Base-by-base conservation (phyloP, 2,329 filamentous ascomycete species). In the Thelonectria blattea region DNA sequence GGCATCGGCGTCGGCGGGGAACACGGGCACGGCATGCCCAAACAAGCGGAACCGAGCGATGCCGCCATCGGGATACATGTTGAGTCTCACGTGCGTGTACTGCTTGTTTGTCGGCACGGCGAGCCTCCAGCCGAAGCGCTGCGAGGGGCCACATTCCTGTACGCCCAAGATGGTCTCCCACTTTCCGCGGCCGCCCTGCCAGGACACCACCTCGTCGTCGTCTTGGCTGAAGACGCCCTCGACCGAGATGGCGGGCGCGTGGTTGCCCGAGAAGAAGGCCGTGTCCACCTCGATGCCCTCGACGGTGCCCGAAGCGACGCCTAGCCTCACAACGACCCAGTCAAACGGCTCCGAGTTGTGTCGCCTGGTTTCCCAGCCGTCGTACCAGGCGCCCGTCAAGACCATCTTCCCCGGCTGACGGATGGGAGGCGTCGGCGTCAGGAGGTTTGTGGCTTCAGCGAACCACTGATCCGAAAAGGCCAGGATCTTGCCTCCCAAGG, bases 41-140 rank as follows among this genome's bases (percentile, higher is more conserved):
- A 90, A 93, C 1, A 94, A 83, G 20, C 91, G 83, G 78, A 94
- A 93, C 52, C 91, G 81, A 41, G 91, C 91, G 70, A 95, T 94
- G 50, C 91, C 91, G 50, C 91, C 91, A 71, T 95, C 91, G 0
- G 91, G 90, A 72, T 92, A 93, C 91, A 93, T 93, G 74, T 91
- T 90, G 56, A 95, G 80, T 34, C 91, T 81, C 42, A 93, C 89
- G 73, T 95, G 91, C 0, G 91, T 93, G 76, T 91, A 93, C 55
- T 87, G 84, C 75, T 90, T 90, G 34, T 78, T 76, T 0, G 85
- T 87, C 18, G 83, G 82, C 17, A 72, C 71, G 15, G 81, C 77
- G 15, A 94, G 80, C 71, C 85, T 83, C 91, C 91, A 95, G 3
- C 81, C 89, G 70, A 92, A 91, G 61, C 91, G 79, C 74, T 89